A percentile compares a stretch with the other conserved stretches of the same genome.
These are phyloP conservation scores for Yamadazyma paraphyllophila DNA, from an alignment of 805 yeast genomes.

Conservation along the genomic window DNA sequence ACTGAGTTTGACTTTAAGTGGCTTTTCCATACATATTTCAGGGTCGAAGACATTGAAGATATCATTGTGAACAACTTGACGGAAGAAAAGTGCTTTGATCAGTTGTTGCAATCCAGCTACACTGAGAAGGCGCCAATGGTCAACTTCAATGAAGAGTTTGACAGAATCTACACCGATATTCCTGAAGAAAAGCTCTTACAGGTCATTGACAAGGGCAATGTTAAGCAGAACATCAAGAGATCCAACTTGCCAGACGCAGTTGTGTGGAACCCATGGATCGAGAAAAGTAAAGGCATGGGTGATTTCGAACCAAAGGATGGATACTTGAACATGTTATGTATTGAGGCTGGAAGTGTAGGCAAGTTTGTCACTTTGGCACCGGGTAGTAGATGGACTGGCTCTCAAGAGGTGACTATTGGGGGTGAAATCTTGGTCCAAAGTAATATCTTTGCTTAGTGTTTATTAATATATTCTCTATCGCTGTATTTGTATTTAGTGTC, in stretches of 20 bases:
- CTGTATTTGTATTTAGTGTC: not conserved
- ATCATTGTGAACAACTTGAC: constrained; percentile 74
- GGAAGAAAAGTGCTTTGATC: constrained; percentile 73
- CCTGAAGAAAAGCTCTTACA: constrained; percentile 55
- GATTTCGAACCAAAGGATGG: constrained; percentile 89
- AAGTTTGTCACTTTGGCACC: constrained; percentile 62
- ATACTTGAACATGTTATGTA: constrained; percentile 83
- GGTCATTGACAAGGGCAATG: constrained; percentile 69
- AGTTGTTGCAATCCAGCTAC: constrained; percentile 61
- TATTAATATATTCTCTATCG: no score
- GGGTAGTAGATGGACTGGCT: constrained; percentile 74
- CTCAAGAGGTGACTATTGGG: constrained; percentile 57
- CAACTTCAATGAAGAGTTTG: constrained; percentile 74
- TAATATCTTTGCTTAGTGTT: constrained; percentile 29
- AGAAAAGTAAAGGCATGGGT: constrained; percentile 76
- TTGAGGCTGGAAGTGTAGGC: constrained; percentile 89
- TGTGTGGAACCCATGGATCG: constrained; percentile 98
- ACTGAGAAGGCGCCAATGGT: constrained; percentile 74
- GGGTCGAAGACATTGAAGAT: constrained; percentile 73
- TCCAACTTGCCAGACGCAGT: constrained; percentile 66
- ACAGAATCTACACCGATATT: constrained; percentile 74
- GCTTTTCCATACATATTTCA: constrained; percentile 89
- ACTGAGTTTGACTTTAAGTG: constrained; percentile 81
- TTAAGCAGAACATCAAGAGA: constrained; percentile 65
- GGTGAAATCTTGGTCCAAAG: constrained; percentile 65